Evolutionary conservation across 1,139 yeast genomes (phyloP).

Genomic region (Taiozyma sp.): DNA sequence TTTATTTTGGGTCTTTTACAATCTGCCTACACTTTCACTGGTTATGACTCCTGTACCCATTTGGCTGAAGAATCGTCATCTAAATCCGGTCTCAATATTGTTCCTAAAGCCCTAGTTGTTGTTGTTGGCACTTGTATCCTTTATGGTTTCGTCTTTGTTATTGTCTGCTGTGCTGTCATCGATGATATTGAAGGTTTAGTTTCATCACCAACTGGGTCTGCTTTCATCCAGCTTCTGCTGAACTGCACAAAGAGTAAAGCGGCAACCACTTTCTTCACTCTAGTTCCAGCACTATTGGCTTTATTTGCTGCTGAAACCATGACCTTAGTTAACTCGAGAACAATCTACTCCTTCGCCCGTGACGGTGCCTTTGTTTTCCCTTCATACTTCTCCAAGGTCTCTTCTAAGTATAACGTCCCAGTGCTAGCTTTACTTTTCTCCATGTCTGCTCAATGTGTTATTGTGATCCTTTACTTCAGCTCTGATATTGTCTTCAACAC

Average conservation of each 20-base stretch:
- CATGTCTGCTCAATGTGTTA: conserved; percentile 36
- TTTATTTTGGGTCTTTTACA: conserved; percentile 24
- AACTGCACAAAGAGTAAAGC: conserved; percentile 60
- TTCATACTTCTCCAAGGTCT: conserved; percentile 42
- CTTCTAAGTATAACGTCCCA: conserved; percentile 47
- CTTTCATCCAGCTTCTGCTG: conserved; percentile 57
- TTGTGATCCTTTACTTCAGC: conserved; percentile 53
- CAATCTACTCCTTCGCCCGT: conserved; percentile 44
- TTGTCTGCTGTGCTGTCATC: conserved; percentile 48
- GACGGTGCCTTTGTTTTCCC: conserved; percentile 45
- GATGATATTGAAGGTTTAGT: conserved; percentile 35
- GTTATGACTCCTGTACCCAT: conserved; percentile 64
- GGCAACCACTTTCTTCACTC: conserved; percentile 56
- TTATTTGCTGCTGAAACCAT: conserved; percentile 55
- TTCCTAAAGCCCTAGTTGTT: conserved; percentile 55
- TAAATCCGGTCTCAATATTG: conserved; percentile 32
- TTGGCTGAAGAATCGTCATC: conserved; percentile 61
- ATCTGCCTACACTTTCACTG: conserved; percentile 23
- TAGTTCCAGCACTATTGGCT: conserved; percentile 52
- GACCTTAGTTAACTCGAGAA: conserved; percentile 42
- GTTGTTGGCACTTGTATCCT: conserved; percentile 47
- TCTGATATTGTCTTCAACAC: conserved; percentile 55
- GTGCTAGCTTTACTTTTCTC: conserved; percentile 52
- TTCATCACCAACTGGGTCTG: conserved; percentile 42
- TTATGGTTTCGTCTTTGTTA: conserved; percentile 51